Conservation (phyloP, 768 basidiomycete genomes). For the Glaciozyma antarctica region DNA sequence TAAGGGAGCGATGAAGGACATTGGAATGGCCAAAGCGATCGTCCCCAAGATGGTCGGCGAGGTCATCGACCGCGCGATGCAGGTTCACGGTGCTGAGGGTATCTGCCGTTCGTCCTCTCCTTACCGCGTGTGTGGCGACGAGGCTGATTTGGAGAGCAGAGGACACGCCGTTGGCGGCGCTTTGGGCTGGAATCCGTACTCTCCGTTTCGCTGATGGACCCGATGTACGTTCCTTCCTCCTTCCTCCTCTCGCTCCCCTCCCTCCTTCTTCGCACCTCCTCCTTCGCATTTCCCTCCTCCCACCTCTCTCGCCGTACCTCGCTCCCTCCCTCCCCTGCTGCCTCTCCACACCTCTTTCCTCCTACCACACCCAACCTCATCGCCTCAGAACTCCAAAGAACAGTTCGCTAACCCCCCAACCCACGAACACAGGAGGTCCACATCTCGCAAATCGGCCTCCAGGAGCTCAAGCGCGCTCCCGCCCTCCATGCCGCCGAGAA, state of each 20-base stretch:
- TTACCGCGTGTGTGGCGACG: too few relatives aligned
- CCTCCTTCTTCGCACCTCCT: too few relatives aligned
- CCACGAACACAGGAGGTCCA: slow-evolving; percentile 56
- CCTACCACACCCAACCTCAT: too few relatives aligned
- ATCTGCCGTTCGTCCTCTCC: neutral
- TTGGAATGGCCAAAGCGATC: slow-evolving; percentile 96
- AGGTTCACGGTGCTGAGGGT: slow-evolving; percentile 81
- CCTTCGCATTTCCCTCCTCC: too few relatives aligned
- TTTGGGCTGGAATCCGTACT: slow-evolving; percentile 73
- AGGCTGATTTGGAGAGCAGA: too few relatives aligned
- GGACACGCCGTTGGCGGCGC: slow-evolving; percentile 68
- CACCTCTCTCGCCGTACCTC: slow-evolving; percentile 50
- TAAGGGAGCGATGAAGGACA: slow-evolving; percentile 93
- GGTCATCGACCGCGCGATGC: slow-evolving; percentile 91
- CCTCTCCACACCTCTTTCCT: too few relatives aligned
- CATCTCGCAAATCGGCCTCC: slow-evolving; percentile 85
- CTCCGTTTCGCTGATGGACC: slow-evolving; percentile 49
- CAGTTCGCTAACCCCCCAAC: slow-evolving; percentile 30
- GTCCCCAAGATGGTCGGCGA: slow-evolving; percentile 81
- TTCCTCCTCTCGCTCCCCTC: slow-evolving; percentile 13
- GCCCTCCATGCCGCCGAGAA: slow-evolving; percentile 40
- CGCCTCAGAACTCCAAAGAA: too few relatives aligned
- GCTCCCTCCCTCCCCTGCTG: slow-evolving; percentile 9
- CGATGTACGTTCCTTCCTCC: slow-evolving; percentile 35
- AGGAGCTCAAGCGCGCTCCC: slow-evolving; percentile 71